phyloP scores from a whole-genome alignment of 441 rosid species.

The Sinapis alba region DNA sequence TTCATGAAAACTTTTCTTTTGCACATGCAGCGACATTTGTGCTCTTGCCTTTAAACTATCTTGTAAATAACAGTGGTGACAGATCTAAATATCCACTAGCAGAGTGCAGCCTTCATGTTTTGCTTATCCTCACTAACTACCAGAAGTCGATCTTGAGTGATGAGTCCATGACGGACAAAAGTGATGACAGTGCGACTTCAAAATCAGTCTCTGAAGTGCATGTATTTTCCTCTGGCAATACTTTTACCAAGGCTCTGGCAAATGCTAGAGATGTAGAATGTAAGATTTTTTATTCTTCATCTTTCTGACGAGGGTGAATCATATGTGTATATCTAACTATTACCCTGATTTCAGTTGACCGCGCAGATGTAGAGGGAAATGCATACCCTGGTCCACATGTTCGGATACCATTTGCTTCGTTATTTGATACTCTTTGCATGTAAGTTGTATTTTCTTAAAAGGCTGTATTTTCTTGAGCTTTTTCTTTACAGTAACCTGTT shows the following conservation, averaged over 20 bases:
- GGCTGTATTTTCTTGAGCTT: conserved; percentile 35
- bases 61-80: conserved; percentile 69
- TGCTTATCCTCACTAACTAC: conserved; percentile 89
- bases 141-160: conserved; percentile 64
- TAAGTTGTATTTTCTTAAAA: conserved; percentile 47
- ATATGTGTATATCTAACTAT: conserved; percentile 10
- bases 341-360: conserved; percentile 70
- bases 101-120: conserved; percentile 77
- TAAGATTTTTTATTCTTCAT: conserved; percentile 46
- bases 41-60: conserved; percentile 81
- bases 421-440: conserved; percentile 95
- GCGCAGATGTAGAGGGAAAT: conserved; percentile 80
- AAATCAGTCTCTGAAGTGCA: conserved; percentile 63
- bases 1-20: conserved; percentile 6
- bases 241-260: conserved; percentile 85
- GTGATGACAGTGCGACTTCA: conserved; percentile 61
- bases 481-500: not conserved
- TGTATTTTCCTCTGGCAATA: conserved; percentile 67
- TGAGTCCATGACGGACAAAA: conserved; percentile 60
- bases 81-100: conserved; percentile 69
- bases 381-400: conserved; percentile 57
- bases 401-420: conserved; percentile 86
- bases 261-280: conserved; percentile 90
- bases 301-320: conserved; percentile 8
- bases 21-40: conserved; percentile 83